Evolutionary conservation across 2,329 filamentous ascomycete species (phyloP), one percentile per base, ranked within the genome.

Genomic region (Nemania sp.): DNA sequence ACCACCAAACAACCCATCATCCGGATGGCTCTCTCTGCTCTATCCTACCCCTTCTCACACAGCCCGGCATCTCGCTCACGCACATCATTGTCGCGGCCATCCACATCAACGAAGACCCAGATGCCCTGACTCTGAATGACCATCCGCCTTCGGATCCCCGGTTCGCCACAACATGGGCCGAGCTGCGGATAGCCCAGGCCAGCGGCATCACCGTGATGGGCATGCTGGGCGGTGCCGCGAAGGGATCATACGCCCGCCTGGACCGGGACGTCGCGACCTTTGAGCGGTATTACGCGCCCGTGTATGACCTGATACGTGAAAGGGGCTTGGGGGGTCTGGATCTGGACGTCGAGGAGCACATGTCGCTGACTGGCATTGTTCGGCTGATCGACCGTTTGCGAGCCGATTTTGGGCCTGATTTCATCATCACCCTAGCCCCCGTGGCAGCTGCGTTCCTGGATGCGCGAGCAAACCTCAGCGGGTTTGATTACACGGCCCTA

Each of bases 51-150:
- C 66, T 78, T 22, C 63, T 77, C 41, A 70, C 67, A 3, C 60
- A 71, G 43, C 69, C 72, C 4, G 66, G 61, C 49, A 71, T 75
- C 57, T 57, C 61, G 26, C 56, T 76, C n/a, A 91, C 89, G 1
- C 90, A 93, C 71, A 73, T 93, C 44, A 90, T 91, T 58, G 72
- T 93, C 22, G 89, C 88, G 0, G 90, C 90, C 1, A 86, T 94
- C 54, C 90, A 93, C 69, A 74, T 94, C 59, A 93, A 93, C 69
- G 80, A 81, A 2, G 71, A 75, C 45, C 85, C 88, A 0, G 76
- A 78, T 17, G 79, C 81, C 54, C 79, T 90, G 57, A 90, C 86
- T 0, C 80, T 93, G 55, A 94, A 94, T 67, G 86, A 94, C 72
- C 83, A 91, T 66, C 75, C 75, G 0, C 88, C 87, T 2, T 76